These are phyloP conservation scores for Rhodotorula kratochvilovae DNA, from an alignment of 768 basidiomycete species.

Conservation along the genomic window DNA sequence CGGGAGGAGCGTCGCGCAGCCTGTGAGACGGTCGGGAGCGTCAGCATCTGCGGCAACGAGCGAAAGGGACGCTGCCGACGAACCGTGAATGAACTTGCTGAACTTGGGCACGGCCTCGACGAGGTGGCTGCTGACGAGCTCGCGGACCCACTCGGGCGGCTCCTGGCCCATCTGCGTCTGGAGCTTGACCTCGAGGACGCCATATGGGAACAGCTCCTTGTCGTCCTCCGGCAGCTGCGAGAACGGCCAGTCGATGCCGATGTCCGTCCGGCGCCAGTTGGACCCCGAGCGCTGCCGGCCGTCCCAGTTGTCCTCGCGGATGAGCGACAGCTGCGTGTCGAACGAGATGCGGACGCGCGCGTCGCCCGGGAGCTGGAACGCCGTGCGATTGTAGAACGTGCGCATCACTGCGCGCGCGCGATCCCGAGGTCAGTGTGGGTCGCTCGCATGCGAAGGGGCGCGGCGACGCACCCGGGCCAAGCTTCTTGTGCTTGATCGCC, in stretches of 20 bases:
- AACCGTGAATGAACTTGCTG: slow-evolving; percentile 53
- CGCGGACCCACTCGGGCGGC: slow-evolving; percentile 91
- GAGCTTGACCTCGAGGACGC: slow-evolving; percentile 92
- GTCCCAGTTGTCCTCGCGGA: slow-evolving; percentile 97
- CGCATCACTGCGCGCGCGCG: slow-evolving; percentile 65
- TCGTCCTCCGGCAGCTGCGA: slow-evolving; percentile 68
- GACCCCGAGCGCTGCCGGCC: slow-evolving; percentile 66
- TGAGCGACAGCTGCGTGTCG: slow-evolving; percentile 89
- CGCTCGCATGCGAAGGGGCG: background rate
- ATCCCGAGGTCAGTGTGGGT: background rate
- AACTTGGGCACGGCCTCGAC: slow-evolving; percentile 97
- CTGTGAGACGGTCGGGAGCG: slow-evolving; percentile 50
- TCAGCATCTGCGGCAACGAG: slow-evolving; percentile 67
- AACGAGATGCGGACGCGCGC: slow-evolving; percentile 98
- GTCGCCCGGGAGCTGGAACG: slow-evolving; percentile 97
- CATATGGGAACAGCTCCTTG: slow-evolving; percentile 93
- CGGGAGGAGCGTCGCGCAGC: slow-evolving; percentile 86
- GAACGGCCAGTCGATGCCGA: slow-evolving; percentile 82
- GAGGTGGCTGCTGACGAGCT: slow-evolving; percentile 89
- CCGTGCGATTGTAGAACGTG: slow-evolving; percentile 97
- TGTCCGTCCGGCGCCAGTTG: slow-evolving; percentile 92
- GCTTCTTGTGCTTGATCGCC: slow-evolving; percentile 69
- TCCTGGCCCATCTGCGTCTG: slow-evolving; percentile 94
- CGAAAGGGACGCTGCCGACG: background rate
- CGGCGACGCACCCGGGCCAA: slow-evolving; percentile 66